Evolutionary conservation across 441 rosid genomes (phyloP).

Genomic region (Populus hybrid): DNA sequence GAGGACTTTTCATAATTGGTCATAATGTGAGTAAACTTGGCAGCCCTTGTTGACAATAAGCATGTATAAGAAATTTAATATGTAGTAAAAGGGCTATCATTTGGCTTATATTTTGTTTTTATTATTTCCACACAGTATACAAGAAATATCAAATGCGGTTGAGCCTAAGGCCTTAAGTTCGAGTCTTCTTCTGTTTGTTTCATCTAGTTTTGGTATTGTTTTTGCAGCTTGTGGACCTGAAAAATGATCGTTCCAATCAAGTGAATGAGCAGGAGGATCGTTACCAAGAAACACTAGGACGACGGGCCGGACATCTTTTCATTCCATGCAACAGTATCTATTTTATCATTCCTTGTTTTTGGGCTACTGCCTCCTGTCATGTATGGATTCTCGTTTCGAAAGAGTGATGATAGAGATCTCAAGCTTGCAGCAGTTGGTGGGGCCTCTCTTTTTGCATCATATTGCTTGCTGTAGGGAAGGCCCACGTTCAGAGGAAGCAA

Average conservation of each 20-base stretch:
- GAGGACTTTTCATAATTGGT: too few relatives aligned
- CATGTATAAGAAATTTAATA: too few relatives aligned
- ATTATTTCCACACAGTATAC: too few relatives aligned
- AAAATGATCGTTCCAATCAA: constrained; percentile 30
- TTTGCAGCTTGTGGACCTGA: constrained; percentile 68
- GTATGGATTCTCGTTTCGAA: constrained; percentile 64
- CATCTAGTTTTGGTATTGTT: neutral
- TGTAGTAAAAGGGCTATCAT: too few relatives aligned
- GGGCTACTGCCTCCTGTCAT: constrained; percentile 72
- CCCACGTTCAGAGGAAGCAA: constrained; percentile 34
- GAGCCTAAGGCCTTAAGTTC: neutral
- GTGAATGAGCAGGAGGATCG: constrained; percentile 38
- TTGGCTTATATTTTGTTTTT: too few relatives aligned
- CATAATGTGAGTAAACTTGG: too few relatives aligned
- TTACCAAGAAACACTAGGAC: constrained; percentile 57
- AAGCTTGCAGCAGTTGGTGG: constrained; percentile 62
- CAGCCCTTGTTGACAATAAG: too few relatives aligned
- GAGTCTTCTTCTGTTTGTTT: neutral
- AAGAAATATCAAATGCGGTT: neutral
- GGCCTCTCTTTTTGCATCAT: constrained; percentile 57
- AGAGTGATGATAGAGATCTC: constrained; percentile 45
- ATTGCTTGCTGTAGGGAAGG: constrained; percentile 68
- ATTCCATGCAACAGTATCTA: constrained; percentile 47
- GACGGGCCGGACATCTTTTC: constrained; percentile 42
- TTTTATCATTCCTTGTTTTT: constrained; percentile 57